phyloP scores from a whole-genome alignment of 331 rosid species.

The Erythrophleum ivorense region DNA sequence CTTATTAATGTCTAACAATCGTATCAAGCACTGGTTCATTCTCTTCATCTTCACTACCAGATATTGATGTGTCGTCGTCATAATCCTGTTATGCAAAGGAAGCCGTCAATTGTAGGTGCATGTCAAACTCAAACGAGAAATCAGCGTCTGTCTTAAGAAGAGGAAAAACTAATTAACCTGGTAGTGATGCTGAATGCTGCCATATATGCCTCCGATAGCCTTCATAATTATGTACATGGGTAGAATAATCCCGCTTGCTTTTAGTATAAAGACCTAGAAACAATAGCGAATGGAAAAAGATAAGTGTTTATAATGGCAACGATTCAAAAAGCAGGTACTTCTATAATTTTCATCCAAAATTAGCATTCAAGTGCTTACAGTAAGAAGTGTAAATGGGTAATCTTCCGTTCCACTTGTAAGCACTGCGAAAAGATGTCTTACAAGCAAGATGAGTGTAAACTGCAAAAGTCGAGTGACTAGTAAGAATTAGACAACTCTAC shows the following conservation, averaged over 20 bases:
- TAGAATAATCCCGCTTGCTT: slow-evolving; percentile 73
- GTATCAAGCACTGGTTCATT: slow-evolving; percentile 34
- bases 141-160: neutral
- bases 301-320: neutral
- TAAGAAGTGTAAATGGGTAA: slow-evolving; percentile 79
- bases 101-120: neutral
- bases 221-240: slow-evolving; percentile 76
- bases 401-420: slow-evolving; percentile 58
- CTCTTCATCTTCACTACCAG: slow-evolving; percentile 43
- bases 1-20: slow-evolving; percentile 39
- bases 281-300: neutral
- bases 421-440: slow-evolving; percentile 68
- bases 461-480: slow-evolving; percentile 49
- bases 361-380: slow-evolving; percentile 54
- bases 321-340: neutral
- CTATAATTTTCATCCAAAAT: neutral
- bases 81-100: slow-evolving; percentile 40
- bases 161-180: slow-evolving; percentile 37
- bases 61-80: slow-evolving; percentile 44
- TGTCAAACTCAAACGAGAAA: neutral
- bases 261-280: slow-evolving; percentile 69
- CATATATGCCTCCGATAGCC: slow-evolving; percentile 60
- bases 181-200: slow-evolving; percentile 44
- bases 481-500: slow-evolving; percentile 23
- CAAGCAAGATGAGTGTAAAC: slow-evolving; percentile 74